Conservation (phyloP, 352 stramenopile species). For the Pilasporangium apinafurcum region DNA sequence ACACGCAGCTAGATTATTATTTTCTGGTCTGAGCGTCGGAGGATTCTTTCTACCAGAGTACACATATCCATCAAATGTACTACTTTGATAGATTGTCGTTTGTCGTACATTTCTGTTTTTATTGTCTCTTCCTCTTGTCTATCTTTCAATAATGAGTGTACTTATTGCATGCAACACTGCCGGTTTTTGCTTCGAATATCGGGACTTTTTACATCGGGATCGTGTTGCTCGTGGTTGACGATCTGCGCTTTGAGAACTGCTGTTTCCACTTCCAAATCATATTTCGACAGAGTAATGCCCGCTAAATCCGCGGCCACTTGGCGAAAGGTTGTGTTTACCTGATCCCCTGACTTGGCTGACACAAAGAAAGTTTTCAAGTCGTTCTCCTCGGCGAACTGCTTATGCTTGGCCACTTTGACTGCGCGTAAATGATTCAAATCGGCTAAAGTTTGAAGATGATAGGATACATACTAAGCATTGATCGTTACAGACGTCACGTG, state of each 20-base stretch:
- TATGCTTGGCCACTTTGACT: slow-evolving; percentile 85
- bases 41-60: slow-evolving; percentile 27
- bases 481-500: no score
- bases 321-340: slow-evolving; percentile 84
- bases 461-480: slow-evolving; percentile 8
- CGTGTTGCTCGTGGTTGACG: slow-evolving; percentile 89
- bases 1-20: not conserved
- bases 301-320: slow-evolving; percentile 82
- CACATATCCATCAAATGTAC: slow-evolving; percentile 67
- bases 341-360: slow-evolving; percentile 92
- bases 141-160: not conserved
- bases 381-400: slow-evolving; percentile 93
- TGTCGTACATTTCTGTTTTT: slow-evolving; percentile 9
- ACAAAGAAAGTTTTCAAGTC: slow-evolving; percentile 90
- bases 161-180: not conserved
- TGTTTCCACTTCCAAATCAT: slow-evolving; percentile 80
- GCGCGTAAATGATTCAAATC: slow-evolving; percentile 89
- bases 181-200: slow-evolving; percentile 37
- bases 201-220: slow-evolving; percentile 80
- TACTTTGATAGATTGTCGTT: slow-evolving; percentile 60
- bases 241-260: slow-evolving; percentile 89
- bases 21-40: not conserved
- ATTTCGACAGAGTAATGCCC: slow-evolving; percentile 74
- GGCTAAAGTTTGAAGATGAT: slow-evolving; percentile 19
- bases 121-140: slow-evolving; percentile 2